A percentile compares a stretch with the other conserved stretches of the same genome.
Conservation (phyloP, 306 rosid species). For the Prunus mume region DNA sequence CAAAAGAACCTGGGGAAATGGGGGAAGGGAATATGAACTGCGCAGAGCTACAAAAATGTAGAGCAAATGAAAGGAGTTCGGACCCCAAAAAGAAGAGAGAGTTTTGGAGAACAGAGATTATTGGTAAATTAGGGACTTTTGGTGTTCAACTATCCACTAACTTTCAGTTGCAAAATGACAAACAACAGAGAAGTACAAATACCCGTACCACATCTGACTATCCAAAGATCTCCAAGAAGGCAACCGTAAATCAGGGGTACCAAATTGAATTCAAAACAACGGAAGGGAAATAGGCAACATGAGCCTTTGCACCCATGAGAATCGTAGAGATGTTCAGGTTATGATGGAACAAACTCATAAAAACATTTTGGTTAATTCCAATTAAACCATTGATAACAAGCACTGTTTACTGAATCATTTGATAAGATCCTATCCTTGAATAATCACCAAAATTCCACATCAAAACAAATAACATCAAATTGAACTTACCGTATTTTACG, state of each 20-base stretch:
- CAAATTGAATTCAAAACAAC: constrained; percentile 13
- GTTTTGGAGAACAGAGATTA: neutral
- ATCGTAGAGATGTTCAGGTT: constrained; percentile 13
- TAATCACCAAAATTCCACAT: neutral
- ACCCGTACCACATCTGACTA: neutral
- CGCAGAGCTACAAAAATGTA: no score
- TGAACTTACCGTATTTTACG: constrained; percentile 73
- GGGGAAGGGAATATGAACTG: neutral
- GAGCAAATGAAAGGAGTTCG: neutral
- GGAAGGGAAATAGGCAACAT: constrained; percentile 5
- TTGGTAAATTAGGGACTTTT: neutral
- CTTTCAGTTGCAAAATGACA: neutral
- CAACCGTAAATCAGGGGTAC: constrained; percentile 11
- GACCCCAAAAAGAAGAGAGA: no score
- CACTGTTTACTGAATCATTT: neutral
- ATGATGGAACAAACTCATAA: neutral
- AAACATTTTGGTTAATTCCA: neutral
- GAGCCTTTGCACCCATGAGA: constrained; percentile 4
- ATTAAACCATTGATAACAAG: neutral
- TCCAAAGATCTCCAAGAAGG: constrained; percentile 11
- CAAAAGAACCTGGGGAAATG: neutral
- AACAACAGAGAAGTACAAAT: neutral
- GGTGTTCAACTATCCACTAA: neutral
- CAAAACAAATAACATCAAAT: neutral
- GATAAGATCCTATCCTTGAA: neutral